phyloP scores from a whole-genome alignment of 495 filamentous ascomycete genomes.

The Penicillium turbatum region DNA sequence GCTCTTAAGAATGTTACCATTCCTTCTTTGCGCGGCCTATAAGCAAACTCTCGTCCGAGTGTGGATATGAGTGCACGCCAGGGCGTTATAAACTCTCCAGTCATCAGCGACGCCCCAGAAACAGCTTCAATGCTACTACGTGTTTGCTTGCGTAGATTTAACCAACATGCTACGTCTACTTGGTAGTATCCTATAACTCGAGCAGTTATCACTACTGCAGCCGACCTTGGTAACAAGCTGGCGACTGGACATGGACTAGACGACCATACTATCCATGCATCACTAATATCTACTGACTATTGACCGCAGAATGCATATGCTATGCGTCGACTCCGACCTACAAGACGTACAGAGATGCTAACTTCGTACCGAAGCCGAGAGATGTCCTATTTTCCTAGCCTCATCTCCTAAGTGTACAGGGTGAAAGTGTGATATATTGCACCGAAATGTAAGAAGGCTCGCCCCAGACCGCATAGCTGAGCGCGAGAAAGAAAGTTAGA shows the following conservation, averaged over 20 bases:
- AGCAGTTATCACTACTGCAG: background rate
- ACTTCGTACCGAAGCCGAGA: background rate
- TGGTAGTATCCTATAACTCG: background rate
- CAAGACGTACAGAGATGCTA: background rate
- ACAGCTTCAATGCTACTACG: no score
- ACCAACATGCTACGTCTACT: no score
- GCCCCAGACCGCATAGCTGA: constrained; percentile 2
- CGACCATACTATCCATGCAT: background rate
- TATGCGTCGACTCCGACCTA: background rate
- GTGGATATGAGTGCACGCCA: no score
- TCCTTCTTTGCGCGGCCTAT: no score
- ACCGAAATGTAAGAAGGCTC: constrained; percentile 19
- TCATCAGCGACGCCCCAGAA: no score
- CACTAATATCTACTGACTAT: background rate
- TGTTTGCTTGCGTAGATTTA: no score
- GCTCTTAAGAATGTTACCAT: no score
- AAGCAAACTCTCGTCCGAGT: no score
- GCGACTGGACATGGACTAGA: background rate
- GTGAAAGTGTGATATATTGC: constrained; percentile 16
- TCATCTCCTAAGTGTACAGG: constrained; percentile 25
- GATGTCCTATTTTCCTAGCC: constrained; percentile 2
- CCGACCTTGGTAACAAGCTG: background rate
- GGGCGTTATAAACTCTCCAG: no score
- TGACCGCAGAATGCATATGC: background rate
- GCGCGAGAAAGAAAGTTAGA: constrained; percentile 8